phyloP scores from a whole-genome alignment of 2,329 filamentous ascomycete genomes.

The Arachnomyces sp. region DNA sequence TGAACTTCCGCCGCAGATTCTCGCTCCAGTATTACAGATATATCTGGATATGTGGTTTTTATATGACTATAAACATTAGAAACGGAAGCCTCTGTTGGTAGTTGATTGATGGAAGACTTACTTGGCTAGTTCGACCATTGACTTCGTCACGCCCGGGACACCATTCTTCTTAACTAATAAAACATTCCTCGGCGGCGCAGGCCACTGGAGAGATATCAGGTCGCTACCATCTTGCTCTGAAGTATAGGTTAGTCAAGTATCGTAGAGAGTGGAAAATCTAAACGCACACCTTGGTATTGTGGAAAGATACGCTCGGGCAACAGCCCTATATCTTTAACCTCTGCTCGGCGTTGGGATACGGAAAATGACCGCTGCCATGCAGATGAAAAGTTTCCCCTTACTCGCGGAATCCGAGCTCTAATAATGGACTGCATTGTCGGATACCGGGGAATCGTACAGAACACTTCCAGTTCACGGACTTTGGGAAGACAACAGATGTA shows the following conservation, averaged over 20 bases:
- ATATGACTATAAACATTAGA: slow-evolving; percentile 53
- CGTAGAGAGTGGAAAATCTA: slow-evolving; percentile 4
- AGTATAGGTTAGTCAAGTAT: neutral
- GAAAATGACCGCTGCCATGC: slow-evolving; percentile 26
- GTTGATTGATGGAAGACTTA: slow-evolving; percentile 15
- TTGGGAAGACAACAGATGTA: no score
- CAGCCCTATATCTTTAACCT: slow-evolving; percentile 39
- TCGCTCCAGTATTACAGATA: slow-evolving; percentile 77
- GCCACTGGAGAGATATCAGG: slow-evolving; percentile 60
- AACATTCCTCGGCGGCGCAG: slow-evolving; percentile 59
- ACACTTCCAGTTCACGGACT: no score
- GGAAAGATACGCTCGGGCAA: slow-evolving; percentile 51
- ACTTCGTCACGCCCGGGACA: slow-evolving; percentile 47
- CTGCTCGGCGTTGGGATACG: slow-evolving; percentile 28
- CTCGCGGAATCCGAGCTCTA: no score
- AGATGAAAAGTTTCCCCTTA: no score
- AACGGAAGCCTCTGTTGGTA: slow-evolving; percentile 5
- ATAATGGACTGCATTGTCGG: no score
- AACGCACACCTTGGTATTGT: slow-evolving; percentile 52
- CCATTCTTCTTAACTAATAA: slow-evolving; percentile 61
- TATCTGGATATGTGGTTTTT: slow-evolving; percentile 66
- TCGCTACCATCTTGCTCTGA: slow-evolving; percentile 52
- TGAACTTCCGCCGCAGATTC: slow-evolving; percentile 66
- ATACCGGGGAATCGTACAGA: no score
- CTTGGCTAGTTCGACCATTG: slow-evolving; percentile 52